Base-by-base conservation (phyloP, 345 rosid genomes). In the Gossypium raimondii region DNA sequence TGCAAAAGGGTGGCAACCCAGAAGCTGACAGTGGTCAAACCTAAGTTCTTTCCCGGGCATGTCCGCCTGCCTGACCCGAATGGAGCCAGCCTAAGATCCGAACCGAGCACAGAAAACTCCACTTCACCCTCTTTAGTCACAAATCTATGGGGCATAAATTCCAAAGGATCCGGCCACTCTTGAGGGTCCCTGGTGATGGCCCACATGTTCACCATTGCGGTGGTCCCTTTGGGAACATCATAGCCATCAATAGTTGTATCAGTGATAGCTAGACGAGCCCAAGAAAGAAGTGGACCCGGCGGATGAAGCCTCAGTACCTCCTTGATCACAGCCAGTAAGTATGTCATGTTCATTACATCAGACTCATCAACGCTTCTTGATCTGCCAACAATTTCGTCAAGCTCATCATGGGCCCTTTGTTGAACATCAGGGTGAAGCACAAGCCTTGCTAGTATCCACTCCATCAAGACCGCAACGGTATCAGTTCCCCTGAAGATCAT, bases 191-290 rank as follows among this genome's bases (percentile, higher is more conserved):
- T 80, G 6, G 88, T 72, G 38, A 93, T 90, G 85, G 98, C 98
- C 98, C 98, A 93, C 98, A 93, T 93, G 81, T 93, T 93, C 68
- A 93, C 97, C 93, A 93, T 91, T 2, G 98, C 93, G 0, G 93
- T 93, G 81, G 98, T 90, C 81, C 97, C 93, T 17, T 44, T 44
- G 4, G 98, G 97, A 85, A 93, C 91, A 83, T 82, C 81, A 83
- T 88, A 75, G 55, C 97, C 97, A 72, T 88, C 95, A 20, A 90
- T 79, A 20, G 81, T 80, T 60, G 97, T 85, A 81, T 91, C 93
- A 3, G 90, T 80, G 78, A 85, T 89, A 76, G 98, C 90, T 41
- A 93, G 78, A 4, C 98, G 88, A 80, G 98, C 93, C 98, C 98
- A 93, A 2, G 98, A 93, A 1, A 93, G 86, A 13, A 93, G 87